A percentile compares a stretch with the other conserved stretches of the same genome.
Conservation (phyloP, 2,329 filamentous ascomycete genomes). For the Lecanicillium sp. region DNA sequence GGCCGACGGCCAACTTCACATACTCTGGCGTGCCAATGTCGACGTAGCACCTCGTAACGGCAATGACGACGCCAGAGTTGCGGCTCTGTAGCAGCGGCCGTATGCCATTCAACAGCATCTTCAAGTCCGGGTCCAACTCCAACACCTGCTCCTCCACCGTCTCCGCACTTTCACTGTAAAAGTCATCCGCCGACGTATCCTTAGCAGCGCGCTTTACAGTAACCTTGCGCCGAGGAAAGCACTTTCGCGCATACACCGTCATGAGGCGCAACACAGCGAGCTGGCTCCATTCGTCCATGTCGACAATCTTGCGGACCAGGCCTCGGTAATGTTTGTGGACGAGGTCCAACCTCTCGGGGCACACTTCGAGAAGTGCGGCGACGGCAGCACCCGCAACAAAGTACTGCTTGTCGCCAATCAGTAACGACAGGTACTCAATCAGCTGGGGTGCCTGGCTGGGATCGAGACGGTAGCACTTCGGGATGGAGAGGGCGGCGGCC, state of each 20-base stretch:
- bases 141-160: constrained; percentile 45
- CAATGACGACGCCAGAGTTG: constrained; percentile 86
- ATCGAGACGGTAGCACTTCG: constrained; percentile 91
- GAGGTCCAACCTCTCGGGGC: constrained; percentile 78
- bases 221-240: constrained; percentile 67
- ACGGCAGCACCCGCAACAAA: constrained; percentile 95
- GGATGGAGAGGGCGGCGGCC: constrained; percentile 85
- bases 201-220: constrained; percentile 34
- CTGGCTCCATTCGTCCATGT: constrained; percentile 99
- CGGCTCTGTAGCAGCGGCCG: constrained; percentile 83
- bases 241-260: constrained; percentile 76
- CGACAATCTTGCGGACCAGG: constrained; percentile 82
- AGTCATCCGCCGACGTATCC: constrained; percentile 52
- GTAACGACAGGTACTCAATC: constrained; percentile 67
- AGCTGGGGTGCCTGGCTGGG: constrained; percentile 78
- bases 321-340: constrained; percentile 85
- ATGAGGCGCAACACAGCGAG: constrained; percentile 74
- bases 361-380: constrained; percentile 80
- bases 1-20: constrained; percentile 68
- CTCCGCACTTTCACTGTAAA: constrained; percentile 64
- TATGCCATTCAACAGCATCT: constrained; percentile 71
- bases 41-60: constrained; percentile 76
- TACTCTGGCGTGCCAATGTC: constrained; percentile 77
- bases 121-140: constrained; percentile 72
- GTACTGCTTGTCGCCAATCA: constrained; percentile 88